phyloP scores from a whole-genome alignment of 495 filamentous ascomycete species.

The Penicillium odoratum region DNA sequence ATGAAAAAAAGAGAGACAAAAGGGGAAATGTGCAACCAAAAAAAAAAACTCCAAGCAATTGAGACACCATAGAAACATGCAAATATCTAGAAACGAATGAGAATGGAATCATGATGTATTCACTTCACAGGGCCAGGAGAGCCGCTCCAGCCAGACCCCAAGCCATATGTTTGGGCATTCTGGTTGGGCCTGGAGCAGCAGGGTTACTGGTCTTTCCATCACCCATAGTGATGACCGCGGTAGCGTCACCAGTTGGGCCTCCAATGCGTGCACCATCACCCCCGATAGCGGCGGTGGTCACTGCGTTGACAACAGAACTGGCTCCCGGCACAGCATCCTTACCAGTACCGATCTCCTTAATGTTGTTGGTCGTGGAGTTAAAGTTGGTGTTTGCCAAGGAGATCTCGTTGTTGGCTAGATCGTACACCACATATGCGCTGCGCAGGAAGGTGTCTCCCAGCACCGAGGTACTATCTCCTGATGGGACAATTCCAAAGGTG shows the following conservation, averaged over 20 bases:
- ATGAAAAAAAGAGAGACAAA: not conserved
- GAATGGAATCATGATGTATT: not conserved
- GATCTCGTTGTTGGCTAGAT: constrained; percentile 84
- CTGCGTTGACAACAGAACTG: constrained; percentile 63
- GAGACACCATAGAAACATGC: not conserved
- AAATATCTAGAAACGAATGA: not conserved
- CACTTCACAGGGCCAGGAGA: constrained; percentile 24
- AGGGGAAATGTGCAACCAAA: not conserved
- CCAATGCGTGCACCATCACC: constrained; percentile 41
- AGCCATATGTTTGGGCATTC: constrained; percentile 25
- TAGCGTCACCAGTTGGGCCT: constrained; percentile 23
- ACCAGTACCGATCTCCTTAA: constrained; percentile 74
- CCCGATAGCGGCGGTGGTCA: constrained; percentile 45
- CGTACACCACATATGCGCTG: constrained; percentile 90
- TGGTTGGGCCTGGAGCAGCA: constrained; percentile 16
- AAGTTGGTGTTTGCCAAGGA: constrained; percentile 83
- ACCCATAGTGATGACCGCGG: constrained; percentile 15
- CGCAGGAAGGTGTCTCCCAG: constrained; percentile 93
- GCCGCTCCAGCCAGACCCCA: constrained; percentile 31
- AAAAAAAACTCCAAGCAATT: too few species aligned
- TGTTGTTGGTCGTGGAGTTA: constrained; percentile 62
- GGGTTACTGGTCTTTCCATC: constrained; percentile 23
- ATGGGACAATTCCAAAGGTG: constrained; percentile 74
- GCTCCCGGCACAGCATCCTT: constrained; percentile 66
- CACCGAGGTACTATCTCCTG: constrained; percentile 64